Base-by-base conservation (phyloP, 495 filamentous ascomycete species). In the Podospora sp. region DNA sequence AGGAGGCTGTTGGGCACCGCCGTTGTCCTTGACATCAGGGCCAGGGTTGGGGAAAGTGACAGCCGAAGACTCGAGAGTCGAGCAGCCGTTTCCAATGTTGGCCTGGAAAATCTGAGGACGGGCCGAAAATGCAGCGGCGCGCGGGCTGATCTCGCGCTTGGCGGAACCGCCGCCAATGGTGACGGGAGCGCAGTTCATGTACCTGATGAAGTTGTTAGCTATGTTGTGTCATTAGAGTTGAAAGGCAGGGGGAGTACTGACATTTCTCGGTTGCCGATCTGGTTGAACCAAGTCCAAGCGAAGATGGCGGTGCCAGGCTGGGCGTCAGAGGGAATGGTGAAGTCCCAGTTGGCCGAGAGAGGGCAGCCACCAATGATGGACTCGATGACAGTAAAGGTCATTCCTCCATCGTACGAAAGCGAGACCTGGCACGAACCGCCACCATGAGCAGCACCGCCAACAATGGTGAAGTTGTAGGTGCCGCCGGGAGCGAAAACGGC, bases 1-100 rank as follows among this genome's bases (percentile, higher is more conserved):
- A 24, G 72, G 70, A 9, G 76, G 61, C 26, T 40, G 68, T 33
- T 74, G 58, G 35, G 66, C 75, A 58, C 68, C 69, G 7, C 71
- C 76, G n/a, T 63, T 71, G 62, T 46, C 62, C 8, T 69, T 65
- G 65, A 79, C 77, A 40, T 89, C 83, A 7, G 82, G 79, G 59
- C 92, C 92, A 8, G 92, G 90, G 68, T 92, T 77, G n/a, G 91
- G 91, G 77, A 88, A 95, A 16, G 84, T 76, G 33, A 89, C 83
- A 56, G 92, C 86, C 60, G 73, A 53, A 3, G 72, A 75, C 64
- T 89, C 85, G 52, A 71, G 68, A 36, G 88, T 91, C 20, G 65
- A 74, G 73, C 83, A 90, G 65, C 80, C 73, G 73, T 80, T 81
- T 63, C 73, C 79, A 33, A 90, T 63, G 73, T 90, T 89, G 51